phyloP scores from a whole-genome alignment of 176 grass and related monocot species.

The Ananas comosus region DNA sequence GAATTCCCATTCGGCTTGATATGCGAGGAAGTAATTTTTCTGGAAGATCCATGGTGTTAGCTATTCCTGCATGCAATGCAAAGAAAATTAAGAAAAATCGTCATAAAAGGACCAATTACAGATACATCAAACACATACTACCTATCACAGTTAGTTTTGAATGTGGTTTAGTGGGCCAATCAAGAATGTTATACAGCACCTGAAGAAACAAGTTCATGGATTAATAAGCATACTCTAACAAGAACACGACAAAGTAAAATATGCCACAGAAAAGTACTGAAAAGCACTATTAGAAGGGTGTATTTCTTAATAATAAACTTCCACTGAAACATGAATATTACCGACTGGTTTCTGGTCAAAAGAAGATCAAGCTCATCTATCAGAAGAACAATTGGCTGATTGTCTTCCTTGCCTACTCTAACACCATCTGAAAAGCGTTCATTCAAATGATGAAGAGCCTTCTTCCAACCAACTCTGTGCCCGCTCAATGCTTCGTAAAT shows the following conservation, averaged over 20 bases:
- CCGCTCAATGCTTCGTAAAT: slow-evolving; percentile 89
- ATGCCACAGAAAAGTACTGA: neutral
- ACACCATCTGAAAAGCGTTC: slow-evolving; percentile 74
- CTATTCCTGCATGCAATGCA: slow-evolving; percentile 61
- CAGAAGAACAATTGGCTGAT: slow-evolving; percentile 77
- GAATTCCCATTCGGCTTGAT: slow-evolving; percentile 97
- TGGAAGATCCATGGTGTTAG: slow-evolving; percentile 97
- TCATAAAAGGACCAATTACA: too few relatives aligned
- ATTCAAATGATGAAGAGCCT: slow-evolving; percentile 81
- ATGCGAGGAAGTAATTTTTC: slow-evolving; percentile 90
- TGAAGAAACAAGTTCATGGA: slow-evolving; percentile 29
- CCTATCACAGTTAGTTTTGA: slow-evolving; percentile 90
- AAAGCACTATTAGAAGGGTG: neutral
- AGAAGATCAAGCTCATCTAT: slow-evolving; percentile 99
- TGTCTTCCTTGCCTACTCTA: slow-evolving; percentile 51
- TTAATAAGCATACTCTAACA: slow-evolving; percentile 16
- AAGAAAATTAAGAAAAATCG: neutral
- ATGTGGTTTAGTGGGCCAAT: slow-evolving; percentile 89
- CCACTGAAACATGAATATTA: slow-evolving; percentile 28
- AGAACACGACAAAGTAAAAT: slow-evolving; percentile 7
- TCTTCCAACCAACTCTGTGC: slow-evolving; percentile 86
- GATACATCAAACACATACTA: neutral
- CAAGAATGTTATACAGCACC: slow-evolving; percentile 98
- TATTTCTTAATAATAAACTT: slow-evolving; percentile 9
- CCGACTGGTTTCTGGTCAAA: slow-evolving; percentile 96